Percentiles rank a stretch among this genome's conserved stretches.
These are phyloP conservation scores for Ichthyophthirius multifiliis DNA, from an alignment of 169 alveolate species.

Conservation along the genomic window DNA sequence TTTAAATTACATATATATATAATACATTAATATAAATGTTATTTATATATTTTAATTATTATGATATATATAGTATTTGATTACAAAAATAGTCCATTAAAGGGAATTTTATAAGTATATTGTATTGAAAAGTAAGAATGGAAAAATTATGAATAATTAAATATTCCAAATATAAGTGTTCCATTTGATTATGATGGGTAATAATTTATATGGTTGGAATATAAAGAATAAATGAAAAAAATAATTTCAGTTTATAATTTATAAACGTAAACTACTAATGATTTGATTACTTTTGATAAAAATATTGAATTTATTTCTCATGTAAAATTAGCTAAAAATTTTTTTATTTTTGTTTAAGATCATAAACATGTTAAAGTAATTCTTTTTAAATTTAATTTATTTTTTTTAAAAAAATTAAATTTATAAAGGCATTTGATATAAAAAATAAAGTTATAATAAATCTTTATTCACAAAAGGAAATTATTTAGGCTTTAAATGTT, in stretches of 20 bases:
- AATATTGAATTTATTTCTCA: constrained; percentile 21
- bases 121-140: not conserved
- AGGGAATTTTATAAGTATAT: not conserved
- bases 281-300: not conserved
- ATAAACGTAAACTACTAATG: not conserved
- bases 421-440: not conserved
- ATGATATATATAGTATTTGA: constrained; percentile 29
- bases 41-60: not conserved
- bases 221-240: constrained; percentile 18
- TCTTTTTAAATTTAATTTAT: not conserved
- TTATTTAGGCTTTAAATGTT: not conserved
- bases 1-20: not conserved
- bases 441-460: not conserved
- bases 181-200: constrained; percentile 37
- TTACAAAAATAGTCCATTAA: not conserved
- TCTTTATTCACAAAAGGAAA: not conserved
- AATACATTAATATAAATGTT: constrained; percentile 9
- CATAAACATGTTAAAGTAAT: constrained; percentile 15
- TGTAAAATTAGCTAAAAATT: not conserved
- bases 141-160: not conserved
- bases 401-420: not conserved
- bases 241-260: not conserved
- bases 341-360: constrained; percentile 26
- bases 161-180: constrained; percentile 12
- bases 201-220: constrained; percentile 18